phyloP scores from a whole-genome alignment of 352 stramenopile species.

The Phytophthora macrochlamydospora region DNA sequence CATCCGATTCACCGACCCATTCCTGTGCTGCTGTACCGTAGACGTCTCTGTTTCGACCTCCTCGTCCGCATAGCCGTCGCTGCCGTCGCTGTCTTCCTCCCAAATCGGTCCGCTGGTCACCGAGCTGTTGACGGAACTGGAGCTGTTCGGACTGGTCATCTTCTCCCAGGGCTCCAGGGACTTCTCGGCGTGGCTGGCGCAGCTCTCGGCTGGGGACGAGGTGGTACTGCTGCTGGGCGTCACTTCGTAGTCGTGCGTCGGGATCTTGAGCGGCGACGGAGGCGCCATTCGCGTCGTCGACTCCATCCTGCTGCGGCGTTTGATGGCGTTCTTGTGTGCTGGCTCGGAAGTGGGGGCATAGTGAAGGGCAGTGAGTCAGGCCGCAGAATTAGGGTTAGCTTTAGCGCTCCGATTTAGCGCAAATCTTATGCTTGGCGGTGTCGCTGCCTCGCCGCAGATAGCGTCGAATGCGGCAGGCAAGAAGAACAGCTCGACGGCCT shows the following conservation, averaged over 20 bases:
- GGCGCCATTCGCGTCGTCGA: background rate
- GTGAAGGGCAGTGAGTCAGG: background rate
- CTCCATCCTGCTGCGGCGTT: conserved; percentile 15
- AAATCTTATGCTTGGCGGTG: background rate
- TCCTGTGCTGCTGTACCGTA: background rate
- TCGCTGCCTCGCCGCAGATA: too few species aligned
- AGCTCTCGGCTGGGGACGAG: conserved; percentile 15
- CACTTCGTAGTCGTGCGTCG: conserved; percentile 11
- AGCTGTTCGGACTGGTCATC: conserved; percentile 4
- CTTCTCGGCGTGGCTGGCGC: conserved; percentile 7
- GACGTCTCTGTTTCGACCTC: background rate
- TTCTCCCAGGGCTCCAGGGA: conserved; percentile 18
- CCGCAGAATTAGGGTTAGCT: too few species aligned
- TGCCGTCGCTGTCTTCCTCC: conserved; percentile 8
- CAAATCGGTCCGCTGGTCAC: conserved; percentile 14
- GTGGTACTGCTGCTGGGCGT: conserved; percentile 13
- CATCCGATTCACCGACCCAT: conserved; percentile 8
- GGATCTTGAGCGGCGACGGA: conserved; percentile 23
- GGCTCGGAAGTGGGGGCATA: conserved; percentile 7
- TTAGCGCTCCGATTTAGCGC: background rate
- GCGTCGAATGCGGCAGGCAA: too few species aligned
- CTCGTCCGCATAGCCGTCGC: background rate
- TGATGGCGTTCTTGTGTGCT: conserved; percentile 12
- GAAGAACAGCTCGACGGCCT: too few species aligned
- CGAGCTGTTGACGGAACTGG: conserved; percentile 24